Conservation (phyloP, 1,139 yeast species). For the Chernovozyma sophiae-reginae region DNA sequence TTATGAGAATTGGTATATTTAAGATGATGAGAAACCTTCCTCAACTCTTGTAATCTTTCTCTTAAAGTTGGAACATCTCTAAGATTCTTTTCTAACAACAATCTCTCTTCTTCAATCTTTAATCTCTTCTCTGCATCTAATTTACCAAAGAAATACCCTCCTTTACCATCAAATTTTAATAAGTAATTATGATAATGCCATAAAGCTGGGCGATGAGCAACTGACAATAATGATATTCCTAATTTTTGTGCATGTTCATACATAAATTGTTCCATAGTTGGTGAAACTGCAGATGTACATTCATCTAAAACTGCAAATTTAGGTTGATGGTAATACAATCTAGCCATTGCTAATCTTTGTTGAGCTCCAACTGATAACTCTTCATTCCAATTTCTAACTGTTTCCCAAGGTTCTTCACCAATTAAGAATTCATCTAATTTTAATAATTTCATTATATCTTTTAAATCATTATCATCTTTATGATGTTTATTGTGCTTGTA, state of each 20-base stretch:
- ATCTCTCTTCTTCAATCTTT: slow-evolving; percentile 66
- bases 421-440: slow-evolving; percentile 51
- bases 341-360: slow-evolving; percentile 90
- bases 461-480: slow-evolving; percentile 59
- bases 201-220: slow-evolving; percentile 85
- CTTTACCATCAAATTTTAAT: slow-evolving; percentile 81
- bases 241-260: slow-evolving; percentile 76
- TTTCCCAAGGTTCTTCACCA: slow-evolving; percentile 51
- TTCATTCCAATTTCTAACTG: slow-evolving; percentile 80
- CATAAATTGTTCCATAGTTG: slow-evolving; percentile 88
- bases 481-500: slow-evolving; percentile 40
- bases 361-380: slow-evolving; percentile 89
- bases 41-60: slow-evolving; percentile 58
- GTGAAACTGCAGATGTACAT: slow-evolving; percentile 91
- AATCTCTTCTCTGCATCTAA: slow-evolving; percentile 68
- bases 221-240: slow-evolving; percentile 82
- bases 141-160: slow-evolving; percentile 66
- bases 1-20: slow-evolving; percentile 2
- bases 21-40: slow-evolving; percentile 45
- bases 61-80: slow-evolving; percentile 65
- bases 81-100: slow-evolving; percentile 57
- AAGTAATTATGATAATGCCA: slow-evolving; percentile 90
- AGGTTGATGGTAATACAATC: slow-evolving; percentile 86
- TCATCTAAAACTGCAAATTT: slow-evolving; percentile 93
- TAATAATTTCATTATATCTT: slow-evolving; percentile 56